These are phyloP conservation scores for Hansenula sp. DNA, from an alignment of 1,139 yeast species.

Conservation along the genomic window DNA sequence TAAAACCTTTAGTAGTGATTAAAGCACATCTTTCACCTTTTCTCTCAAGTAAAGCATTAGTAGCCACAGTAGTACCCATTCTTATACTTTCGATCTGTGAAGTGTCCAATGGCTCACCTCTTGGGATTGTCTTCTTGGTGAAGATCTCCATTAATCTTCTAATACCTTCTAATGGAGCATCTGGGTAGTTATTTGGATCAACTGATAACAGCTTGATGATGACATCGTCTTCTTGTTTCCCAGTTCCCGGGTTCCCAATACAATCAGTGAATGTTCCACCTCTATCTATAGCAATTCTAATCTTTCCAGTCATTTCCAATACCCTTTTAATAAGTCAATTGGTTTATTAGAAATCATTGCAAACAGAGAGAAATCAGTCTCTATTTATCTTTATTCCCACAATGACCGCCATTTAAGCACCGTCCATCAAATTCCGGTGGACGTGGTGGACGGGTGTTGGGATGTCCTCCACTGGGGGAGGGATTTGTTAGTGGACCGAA, in stretches of 20 bases:
- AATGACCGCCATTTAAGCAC: too few species aligned
- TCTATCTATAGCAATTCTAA: constrained; percentile 43
- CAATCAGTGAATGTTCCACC: constrained; percentile 93
- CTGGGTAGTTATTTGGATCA: constrained; percentile 79
- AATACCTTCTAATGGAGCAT: constrained; percentile 91
- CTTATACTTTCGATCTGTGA: constrained; percentile 51
- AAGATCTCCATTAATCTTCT: constrained; percentile 66
- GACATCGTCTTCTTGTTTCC: constrained; percentile 37
- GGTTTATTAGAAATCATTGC: too few species aligned
- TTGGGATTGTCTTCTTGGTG: constrained; percentile 46
- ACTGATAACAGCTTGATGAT: constrained; percentile 73
- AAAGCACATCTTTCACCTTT: constrained; percentile 64
- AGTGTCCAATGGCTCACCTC: constrained; percentile 42
- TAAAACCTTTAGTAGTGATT: constrained; percentile 62
- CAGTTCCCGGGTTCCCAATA: constrained; percentile 33
- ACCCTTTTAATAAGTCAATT: neutral
- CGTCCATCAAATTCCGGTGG: too few species aligned
- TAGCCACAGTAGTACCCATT: constrained; percentile 82
- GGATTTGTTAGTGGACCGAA: too few species aligned
- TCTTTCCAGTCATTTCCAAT: constrained; percentile 7
- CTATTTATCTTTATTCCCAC: too few species aligned
- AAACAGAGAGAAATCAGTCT: too few species aligned
- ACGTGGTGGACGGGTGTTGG: too few species aligned
- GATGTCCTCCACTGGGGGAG: too few species aligned
- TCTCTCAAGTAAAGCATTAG: constrained; percentile 64